Conservation (phyloP, 139 green algal species). For the Bryopsis sp. region DNA sequence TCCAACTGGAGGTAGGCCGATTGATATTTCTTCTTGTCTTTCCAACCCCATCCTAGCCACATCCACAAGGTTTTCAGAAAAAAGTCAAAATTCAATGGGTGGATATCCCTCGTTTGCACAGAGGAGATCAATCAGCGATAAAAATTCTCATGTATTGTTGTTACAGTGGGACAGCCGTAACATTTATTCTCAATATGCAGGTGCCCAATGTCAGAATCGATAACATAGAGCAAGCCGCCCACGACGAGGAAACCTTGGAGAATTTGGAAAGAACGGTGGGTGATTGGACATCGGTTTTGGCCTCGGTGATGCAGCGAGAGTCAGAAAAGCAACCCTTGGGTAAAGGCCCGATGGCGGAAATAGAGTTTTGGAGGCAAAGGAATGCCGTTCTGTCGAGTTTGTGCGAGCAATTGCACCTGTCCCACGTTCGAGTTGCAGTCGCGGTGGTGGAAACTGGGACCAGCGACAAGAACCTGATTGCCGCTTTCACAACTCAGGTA, state of each 20-base stretch:
- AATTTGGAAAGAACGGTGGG: not conserved
- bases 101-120: no score
- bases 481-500: constrained; percentile 49
- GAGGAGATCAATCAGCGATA: no score
- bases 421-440: constrained; percentile 40
- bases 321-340: constrained; percentile 44
- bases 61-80: no score
- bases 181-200: no score
- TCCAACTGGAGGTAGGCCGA: no score
- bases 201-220: no score
- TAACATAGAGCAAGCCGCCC: no score
- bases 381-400: constrained; percentile 59
- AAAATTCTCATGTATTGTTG: no score
- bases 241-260: not conserved
- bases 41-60: no score
- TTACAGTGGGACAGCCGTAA: no score
- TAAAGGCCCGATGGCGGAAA: constrained; percentile 69
- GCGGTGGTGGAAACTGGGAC: constrained; percentile 44
- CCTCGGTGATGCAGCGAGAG: constrained; percentile 41
- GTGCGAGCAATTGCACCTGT: constrained; percentile 77
- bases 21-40: no score
- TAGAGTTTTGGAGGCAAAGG: constrained; percentile 77
- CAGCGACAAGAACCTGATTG: constrained; percentile 61
- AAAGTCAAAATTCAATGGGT: no score
- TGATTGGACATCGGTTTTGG: constrained; percentile 18